These are phyloP conservation scores for Pyracantha coccinea DNA, from an alignment of 331 rosid genomes.

Conservation along the genomic window DNA sequence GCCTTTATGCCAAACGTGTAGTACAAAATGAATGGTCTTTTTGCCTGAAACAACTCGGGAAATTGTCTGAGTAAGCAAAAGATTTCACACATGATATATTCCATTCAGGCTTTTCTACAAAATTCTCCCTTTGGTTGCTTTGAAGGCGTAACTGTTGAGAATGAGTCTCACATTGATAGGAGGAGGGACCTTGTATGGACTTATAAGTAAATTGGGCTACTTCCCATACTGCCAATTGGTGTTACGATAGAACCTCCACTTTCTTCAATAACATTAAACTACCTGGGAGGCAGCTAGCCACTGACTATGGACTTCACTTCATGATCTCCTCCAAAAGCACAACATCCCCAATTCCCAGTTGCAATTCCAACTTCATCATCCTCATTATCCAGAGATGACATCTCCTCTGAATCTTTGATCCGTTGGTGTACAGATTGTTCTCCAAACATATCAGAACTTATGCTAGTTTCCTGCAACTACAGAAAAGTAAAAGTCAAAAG, in stretches of 20 bases:
- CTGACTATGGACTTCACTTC: slow-evolving; percentile 77
- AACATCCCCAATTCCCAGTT: slow-evolving; percentile 97
- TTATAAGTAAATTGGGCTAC: too few species aligned
- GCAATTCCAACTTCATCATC: slow-evolving; percentile 52
- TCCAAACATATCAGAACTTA: slow-evolving; percentile 20
- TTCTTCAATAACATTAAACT: neutral
- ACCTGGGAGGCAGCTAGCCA: slow-evolving; percentile 99
- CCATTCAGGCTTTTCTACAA: too few species aligned
- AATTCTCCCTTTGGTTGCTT: neutral
- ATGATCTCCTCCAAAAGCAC: slow-evolving; percentile 96
- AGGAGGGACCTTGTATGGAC: too few species aligned
- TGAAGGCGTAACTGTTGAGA: neutral
- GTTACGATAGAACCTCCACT: too few species aligned
- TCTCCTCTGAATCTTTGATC: slow-evolving; percentile 18
- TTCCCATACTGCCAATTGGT: too few species aligned
- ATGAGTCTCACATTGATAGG: too few species aligned
- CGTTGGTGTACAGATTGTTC: slow-evolving; percentile 16
- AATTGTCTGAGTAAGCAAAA: neutral
- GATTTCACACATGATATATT: neutral
- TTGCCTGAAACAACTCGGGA: slow-evolving; percentile 36
- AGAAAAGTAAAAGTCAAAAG: slow-evolving; percentile 4
- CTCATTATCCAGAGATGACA: slow-evolving; percentile 12
- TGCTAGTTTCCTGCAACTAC: slow-evolving; percentile 28
- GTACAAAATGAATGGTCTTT: slow-evolving; percentile 70
- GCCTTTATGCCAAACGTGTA: slow-evolving; percentile 47